Evolutionary conservation across 805 yeast genomes (phyloP).

Genomic region (Myxozyma neotropica): DNA sequence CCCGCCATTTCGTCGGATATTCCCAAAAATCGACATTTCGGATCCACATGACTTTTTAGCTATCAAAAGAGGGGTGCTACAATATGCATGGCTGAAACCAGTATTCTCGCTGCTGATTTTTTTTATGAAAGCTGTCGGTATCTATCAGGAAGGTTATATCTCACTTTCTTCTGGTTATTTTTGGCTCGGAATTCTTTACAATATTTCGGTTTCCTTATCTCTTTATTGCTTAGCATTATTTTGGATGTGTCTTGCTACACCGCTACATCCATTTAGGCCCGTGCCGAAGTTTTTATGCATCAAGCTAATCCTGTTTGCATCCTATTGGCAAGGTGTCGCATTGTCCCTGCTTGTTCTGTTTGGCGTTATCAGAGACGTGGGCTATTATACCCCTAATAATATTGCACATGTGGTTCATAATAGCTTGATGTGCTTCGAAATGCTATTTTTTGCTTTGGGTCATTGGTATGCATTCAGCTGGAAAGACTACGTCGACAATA

Average conservation of each 20-base stretch:
- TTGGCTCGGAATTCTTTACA: conserved; percentile 72
- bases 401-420: conserved; percentile 70
- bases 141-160: conserved; percentile 56
- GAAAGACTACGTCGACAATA: conserved; percentile 62
- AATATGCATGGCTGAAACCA: conserved; percentile 95
- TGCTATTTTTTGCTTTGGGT: conserved; percentile 82
- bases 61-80: conserved; percentile 83
- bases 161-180: conserved; percentile 55
- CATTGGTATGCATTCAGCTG: conserved; percentile 87
- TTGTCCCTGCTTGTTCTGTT: conserved; percentile 48
- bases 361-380: conserved; percentile 42
- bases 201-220: conserved; percentile 77
- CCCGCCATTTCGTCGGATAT: conserved; percentile 50
- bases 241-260: conserved; percentile 86
- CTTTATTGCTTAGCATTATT: conserved; percentile 83
- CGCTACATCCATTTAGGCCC: conserved; percentile 78
- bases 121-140: conserved; percentile 51
- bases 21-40: conserved; percentile 71
- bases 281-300: conserved; percentile 86
- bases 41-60: conserved; percentile 78
- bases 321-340: conserved; percentile 92
- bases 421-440: conserved; percentile 76
- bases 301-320: conserved; percentile 89
- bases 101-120: conserved; percentile 62
- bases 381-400: conserved; percentile 42